Evolutionary conservation across 2,329 filamentous ascomycete species (phyloP).

Genomic region (Nothomitra cinnamomea): DNA sequence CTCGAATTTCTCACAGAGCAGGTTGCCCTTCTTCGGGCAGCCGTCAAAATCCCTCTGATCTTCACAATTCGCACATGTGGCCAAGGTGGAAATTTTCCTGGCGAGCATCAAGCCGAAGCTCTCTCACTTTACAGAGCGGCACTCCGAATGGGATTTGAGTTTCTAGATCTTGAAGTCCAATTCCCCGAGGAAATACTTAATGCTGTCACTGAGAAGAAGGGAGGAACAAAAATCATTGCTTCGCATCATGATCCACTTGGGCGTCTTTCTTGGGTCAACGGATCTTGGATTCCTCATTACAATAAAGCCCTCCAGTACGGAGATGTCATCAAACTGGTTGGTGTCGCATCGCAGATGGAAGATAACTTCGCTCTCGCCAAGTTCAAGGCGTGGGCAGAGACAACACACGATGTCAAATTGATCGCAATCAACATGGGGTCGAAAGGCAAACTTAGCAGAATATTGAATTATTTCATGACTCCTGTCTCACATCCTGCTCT

Average conservation of each 20-base stretch:
- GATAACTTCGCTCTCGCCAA: constrained; percentile 75
- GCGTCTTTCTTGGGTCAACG: constrained; percentile 71
- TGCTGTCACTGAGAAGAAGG: constrained; percentile 49
- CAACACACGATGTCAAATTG: constrained; percentile 60
- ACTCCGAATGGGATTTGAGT: constrained; percentile 73
- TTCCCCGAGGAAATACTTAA: constrained; percentile 62
- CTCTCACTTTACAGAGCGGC: constrained; percentile 61
- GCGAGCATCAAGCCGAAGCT: constrained; percentile 53
- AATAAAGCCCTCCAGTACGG: constrained; percentile 81
- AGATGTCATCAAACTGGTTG: constrained; percentile 88
- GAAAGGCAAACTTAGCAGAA: constrained; percentile 71
- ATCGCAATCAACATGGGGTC: constrained; percentile 95
- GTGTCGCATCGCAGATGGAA: constrained; percentile 54
- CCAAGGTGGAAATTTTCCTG: constrained; percentile 80
- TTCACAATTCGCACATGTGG: constrained; percentile 77
- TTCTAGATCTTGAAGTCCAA: constrained; percentile 82
- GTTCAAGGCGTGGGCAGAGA: constrained; percentile 63
- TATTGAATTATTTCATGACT: constrained; percentile 85
- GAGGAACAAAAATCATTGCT: constrained; percentile 69
- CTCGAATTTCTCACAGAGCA: constrained; percentile 69
- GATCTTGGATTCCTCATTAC: constrained; percentile 82
- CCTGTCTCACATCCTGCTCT: constrained; percentile 79
- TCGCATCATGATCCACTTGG: constrained; percentile 84
- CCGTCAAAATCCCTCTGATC: constrained; percentile 62
- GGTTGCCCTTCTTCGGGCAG: constrained; percentile 58